Evolutionary conservation across 495 filamentous ascomycete genomes (phyloP), one percentile per base, ranked within the genome.

Genomic region (Penicillium egyptiacum): DNA sequence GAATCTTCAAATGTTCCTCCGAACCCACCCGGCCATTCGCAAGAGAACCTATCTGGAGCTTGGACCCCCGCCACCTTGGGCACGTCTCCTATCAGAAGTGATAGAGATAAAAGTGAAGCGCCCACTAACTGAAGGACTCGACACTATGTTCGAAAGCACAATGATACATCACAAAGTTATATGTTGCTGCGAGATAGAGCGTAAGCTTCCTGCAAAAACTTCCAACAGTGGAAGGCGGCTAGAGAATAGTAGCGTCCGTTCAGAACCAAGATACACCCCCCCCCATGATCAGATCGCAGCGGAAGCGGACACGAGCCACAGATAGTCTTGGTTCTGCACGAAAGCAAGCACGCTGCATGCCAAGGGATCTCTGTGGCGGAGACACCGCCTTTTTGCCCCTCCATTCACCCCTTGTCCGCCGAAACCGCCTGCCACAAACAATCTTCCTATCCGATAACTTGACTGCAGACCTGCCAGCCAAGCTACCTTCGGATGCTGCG

Each of bases 361-460:
- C 66, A 69, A 67, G 66, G 33, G 11, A 58, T 58, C 50, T 51
- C 46, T 50, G 47, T 59, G 61, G 55, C 52, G 55, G 44, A 63
- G 64, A 65, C 66, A 69, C 66, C 66, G 66, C 66, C 45, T 51
- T 69, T 48, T 69, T 67, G 11, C 43, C 56, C 55, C 53, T 58
- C 60, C 50, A 55, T 26, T 50, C 56, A 50, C 41, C 46, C 20
- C 35, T 33, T 44, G 19, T 28, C 41, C 8, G 30, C 41, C 17
- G 25, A 19, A 37, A 50, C 25, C 30, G 31, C n/a, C 26, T 46
- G 26, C 46, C 42, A 35, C 46, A 61, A 61, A 39, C 16, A 51
- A 61, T 40, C 35, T 30, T 19, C 50, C 46, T 31, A 49, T 40
- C 46, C 31, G 47, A 30, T 17, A 20, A 10, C 12, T 50, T 33